These are phyloP conservation scores for Canna indica DNA, from an alignment of 176 grass and related monocot species.

Conservation along the genomic window DNA sequence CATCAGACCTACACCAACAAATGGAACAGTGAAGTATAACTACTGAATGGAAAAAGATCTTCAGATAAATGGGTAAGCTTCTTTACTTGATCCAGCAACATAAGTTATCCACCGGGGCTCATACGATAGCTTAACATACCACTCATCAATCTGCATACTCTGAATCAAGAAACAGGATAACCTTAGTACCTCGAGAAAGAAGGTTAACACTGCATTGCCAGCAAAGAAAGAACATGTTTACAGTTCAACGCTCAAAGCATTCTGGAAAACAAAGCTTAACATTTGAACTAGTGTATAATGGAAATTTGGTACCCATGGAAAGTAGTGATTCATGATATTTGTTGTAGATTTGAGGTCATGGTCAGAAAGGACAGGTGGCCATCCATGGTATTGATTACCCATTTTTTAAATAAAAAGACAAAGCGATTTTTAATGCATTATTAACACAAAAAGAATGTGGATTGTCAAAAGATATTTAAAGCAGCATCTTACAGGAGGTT, in stretches of 20 bases:
- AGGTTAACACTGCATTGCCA: not conserved
- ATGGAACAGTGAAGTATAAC: not conserved
- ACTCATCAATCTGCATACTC: constrained; percentile 25
- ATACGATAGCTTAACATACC: constrained; percentile 44
- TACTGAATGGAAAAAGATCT: not conserved
- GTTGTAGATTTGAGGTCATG: no score
- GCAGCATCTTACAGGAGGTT: not conserved
- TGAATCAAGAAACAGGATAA: constrained; percentile 23
- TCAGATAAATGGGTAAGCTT: not conserved
- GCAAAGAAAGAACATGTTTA: not conserved
- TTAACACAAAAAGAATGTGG: no score
- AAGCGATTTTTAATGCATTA: no score
- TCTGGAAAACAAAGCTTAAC: not conserved
- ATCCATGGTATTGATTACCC: no score
- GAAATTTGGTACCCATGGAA: no score
- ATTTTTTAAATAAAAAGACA: no score
- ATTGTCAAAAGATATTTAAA: no score
- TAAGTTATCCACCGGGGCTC: constrained; percentile 52
- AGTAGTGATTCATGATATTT: no score
- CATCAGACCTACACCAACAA: constrained; percentile 26
- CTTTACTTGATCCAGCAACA: constrained; percentile 48
- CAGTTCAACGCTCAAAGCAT: not conserved
- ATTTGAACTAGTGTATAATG: no score
- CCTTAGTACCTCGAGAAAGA: not conserved
- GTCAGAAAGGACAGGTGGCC: no score